Evolutionary conservation across 805 yeast genomes (phyloP).

Genomic region (Lachancea sp.): DNA sequence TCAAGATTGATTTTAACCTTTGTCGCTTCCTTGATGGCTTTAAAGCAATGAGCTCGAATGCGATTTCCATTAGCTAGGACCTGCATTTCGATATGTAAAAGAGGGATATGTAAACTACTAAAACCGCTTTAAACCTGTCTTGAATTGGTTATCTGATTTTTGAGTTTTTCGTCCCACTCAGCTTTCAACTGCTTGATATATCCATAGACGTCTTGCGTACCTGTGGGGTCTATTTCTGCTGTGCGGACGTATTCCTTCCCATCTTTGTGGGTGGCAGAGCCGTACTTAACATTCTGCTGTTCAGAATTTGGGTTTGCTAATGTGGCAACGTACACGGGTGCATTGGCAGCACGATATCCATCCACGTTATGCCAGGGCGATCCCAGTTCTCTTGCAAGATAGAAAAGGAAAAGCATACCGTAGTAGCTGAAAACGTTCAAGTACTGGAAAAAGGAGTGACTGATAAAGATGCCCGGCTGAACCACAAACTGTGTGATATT

Average conservation of each 20-base stretch:
- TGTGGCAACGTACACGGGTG: constrained; percentile 65
- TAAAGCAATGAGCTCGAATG: constrained; percentile 30
- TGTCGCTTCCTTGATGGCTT: constrained; percentile 89
- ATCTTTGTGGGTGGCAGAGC: constrained; percentile 60
- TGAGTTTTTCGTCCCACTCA: constrained; percentile 72
- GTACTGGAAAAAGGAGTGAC: constrained; percentile 69
- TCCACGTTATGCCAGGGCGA: constrained; percentile 84
- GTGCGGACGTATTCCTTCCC: constrained; percentile 61
- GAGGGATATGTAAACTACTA: not conserved
- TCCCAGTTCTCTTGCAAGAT: constrained; percentile 74
- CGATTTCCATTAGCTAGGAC: not conserved
- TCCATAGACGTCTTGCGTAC: constrained; percentile 57
- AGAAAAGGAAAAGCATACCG: constrained; percentile 81
- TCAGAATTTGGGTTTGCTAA: constrained; percentile 43
- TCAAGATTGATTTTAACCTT: constrained; percentile 88
- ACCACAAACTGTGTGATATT: constrained; percentile 69
- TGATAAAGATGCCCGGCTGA: constrained; percentile 92
- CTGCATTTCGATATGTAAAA: not conserved
- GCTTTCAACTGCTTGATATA: constrained; percentile 50
- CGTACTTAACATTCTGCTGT: constrained; percentile 52
- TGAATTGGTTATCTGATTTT: constrained; percentile 63
- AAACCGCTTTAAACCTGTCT: constrained; percentile 15
- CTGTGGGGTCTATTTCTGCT: constrained; percentile 54
- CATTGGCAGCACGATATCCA: constrained; percentile 86
- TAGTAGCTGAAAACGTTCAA: constrained; percentile 73